These are phyloP conservation scores for Trifolium repens DNA, from an alignment of 306 rosid species.

Conservation along the genomic window DNA sequence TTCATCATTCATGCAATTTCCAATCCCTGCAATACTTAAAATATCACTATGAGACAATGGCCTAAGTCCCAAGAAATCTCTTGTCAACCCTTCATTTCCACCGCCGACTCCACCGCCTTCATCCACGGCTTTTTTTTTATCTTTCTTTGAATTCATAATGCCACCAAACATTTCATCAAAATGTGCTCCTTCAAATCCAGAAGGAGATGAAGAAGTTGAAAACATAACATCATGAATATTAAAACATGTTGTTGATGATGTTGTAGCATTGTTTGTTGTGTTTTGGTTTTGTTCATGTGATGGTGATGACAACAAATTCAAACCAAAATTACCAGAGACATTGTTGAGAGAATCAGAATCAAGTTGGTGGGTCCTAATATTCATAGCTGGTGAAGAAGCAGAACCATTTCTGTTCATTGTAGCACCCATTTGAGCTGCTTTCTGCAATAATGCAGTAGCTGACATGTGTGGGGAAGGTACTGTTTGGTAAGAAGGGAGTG, in stretches of 20 bases:
- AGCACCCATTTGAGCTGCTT: slow-evolving; percentile 96
- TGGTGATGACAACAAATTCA: slow-evolving; percentile 48
- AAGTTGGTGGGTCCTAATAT: slow-evolving; percentile 54
- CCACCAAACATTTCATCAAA: slow-evolving; percentile 70
- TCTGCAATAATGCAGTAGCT: slow-evolving; percentile 96
- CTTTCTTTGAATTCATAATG: slow-evolving; percentile 46
- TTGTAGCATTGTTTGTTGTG: background rate
- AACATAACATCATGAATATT: slow-evolving; percentile 57
- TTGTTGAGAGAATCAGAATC: slow-evolving; percentile 18
- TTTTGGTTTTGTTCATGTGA: slow-evolving; percentile 47
- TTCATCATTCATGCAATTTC: slow-evolving; percentile 63
- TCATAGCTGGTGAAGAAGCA: slow-evolving; percentile 42
- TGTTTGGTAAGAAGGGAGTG: slow-evolving; percentile 56
- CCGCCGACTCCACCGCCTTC: background rate
- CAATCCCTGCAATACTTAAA: slow-evolving; percentile 71
- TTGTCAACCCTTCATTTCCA: slow-evolving; percentile 68
- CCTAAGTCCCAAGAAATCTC: slow-evolving; percentile 90
- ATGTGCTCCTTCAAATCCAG: slow-evolving; percentile 41
- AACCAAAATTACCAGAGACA: slow-evolving; percentile 31
- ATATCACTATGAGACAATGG: slow-evolving; percentile 75
- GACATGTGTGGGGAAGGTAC: slow-evolving; percentile 81
- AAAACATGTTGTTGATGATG: background rate
- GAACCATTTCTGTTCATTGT: slow-evolving; percentile 49
- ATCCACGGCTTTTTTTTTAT: background rate
- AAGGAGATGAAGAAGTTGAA: slow-evolving; percentile 56